A percentile compares a stretch with the other conserved stretches of the same genome.
Evolutionary conservation across 1,284 basidiomycete species (phyloP).

Genomic region (Agaricales sp.): DNA sequence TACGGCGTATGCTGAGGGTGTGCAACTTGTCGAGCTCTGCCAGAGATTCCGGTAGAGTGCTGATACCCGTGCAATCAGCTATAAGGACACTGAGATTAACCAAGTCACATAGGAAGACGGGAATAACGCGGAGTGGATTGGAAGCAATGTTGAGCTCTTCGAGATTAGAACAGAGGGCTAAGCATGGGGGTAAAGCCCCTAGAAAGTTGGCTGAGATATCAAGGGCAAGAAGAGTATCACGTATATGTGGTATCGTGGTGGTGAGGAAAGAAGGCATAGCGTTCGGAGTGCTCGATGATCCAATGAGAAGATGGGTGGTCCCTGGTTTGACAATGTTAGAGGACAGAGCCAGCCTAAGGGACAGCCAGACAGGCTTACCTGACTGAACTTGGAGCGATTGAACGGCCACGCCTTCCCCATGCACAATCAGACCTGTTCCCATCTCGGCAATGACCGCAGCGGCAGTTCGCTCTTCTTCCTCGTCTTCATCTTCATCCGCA

Average conservation of each 20-base stretch:
- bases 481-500: slow-evolving; percentile 38
- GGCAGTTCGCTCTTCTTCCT: slow-evolving; percentile 59
- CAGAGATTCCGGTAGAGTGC: slow-evolving; percentile 62
- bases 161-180: slow-evolving; percentile 68
- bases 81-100: slow-evolving; percentile 77
- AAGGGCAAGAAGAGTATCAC: slow-evolving; percentile 71
- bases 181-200: slow-evolving; percentile 66
- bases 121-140: slow-evolving; percentile 81
- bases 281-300: slow-evolving; percentile 67
- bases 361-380: slow-evolving; percentile 47
- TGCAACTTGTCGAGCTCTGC: slow-evolving; percentile 66
- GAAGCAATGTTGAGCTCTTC: slow-evolving; percentile 93
- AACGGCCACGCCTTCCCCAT: slow-evolving; percentile 52
- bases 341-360: slow-evolving; percentile 8
- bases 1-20: slow-evolving; percentile 80
- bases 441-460: slow-evolving; percentile 72
- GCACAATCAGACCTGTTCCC: slow-evolving; percentile 70
- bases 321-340: no score
- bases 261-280: slow-evolving; percentile 68
- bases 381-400: slow-evolving; percentile 52
- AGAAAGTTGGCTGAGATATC: slow-evolving; percentile 88
- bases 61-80: slow-evolving; percentile 80
- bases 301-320: slow-evolving; percentile 83
- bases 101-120: slow-evolving; percentile 73
- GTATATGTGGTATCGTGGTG: slow-evolving; percentile 57